Evolutionary conservation across 176 grass and related monocot genomes (phyloP), one percentile per base, ranked within the genome.

Genomic region (Rhynchospora breviuscula): DNA sequence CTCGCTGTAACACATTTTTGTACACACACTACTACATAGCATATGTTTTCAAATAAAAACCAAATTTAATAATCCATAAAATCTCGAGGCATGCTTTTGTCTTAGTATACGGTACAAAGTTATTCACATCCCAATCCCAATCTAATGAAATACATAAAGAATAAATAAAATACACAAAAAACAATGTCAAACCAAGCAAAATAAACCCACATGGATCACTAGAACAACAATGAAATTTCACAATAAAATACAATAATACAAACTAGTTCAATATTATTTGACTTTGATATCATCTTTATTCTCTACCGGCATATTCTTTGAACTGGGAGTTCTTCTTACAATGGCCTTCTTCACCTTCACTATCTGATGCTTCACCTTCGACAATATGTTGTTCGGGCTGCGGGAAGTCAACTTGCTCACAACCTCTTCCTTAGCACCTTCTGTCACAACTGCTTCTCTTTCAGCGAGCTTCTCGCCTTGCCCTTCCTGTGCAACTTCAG

Each of bases 261-360:
- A 25, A 13, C 1, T 26, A 52, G 1, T 25, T 51, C 0, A 7
- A 25, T 53, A 33, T 80, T 80, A 88, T 21, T 88, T 85, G 29
- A 81, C 75, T 35, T 85, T 48, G 49, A 81, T 72, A 33, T 88
- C 87, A 73, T 81, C 82, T 78, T 85, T 81, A 10, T 46, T 63
- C n/a, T 83, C 83, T 7, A 80, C 84, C 8, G 61, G 57, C 65
- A 81, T 81, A 61, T 78, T 85, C 82, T 88, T 88, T 6, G 83
- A 85, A 71, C 83, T 85, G 17, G 56, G 82, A 18, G 87, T 74
- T 71, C 66, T 88, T 10, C 83, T 73, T 5, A 64, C 67, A 3
- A 88, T 88, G 2, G 71, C 87, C 82, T 85, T 88, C 76, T 88
- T 88, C 23, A 81, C 87, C 83, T 88, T 88, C 53, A 80, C 53